Evolutionary conservation across 495 filamentous ascomycete genomes (phyloP), one percentile per base, ranked within the genome.

Genomic region (Pseudotulostoma volvatum): DNA sequence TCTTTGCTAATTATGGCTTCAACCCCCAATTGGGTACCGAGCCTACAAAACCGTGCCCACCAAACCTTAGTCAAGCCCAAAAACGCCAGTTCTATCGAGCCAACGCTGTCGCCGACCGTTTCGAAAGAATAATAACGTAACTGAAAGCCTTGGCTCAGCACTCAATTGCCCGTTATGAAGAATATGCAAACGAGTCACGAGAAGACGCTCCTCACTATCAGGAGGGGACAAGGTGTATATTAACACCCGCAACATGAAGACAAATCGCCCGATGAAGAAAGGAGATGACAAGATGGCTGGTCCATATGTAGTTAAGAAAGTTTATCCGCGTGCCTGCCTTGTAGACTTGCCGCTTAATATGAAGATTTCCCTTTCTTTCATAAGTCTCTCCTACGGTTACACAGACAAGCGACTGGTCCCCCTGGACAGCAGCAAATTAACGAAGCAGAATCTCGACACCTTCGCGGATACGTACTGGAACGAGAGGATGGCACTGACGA

Each of bases 161-260:
- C 5, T 28, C 23, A 5, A 33, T 44, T 13, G 23, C 14, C 3
- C 9, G 9, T 4, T 31, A 33, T 18, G 18, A 9, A 15, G 28
- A 33, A 18, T 4, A 20, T 14, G 39, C 34, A 2, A 37, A 37
- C 34, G 9, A 4, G 19, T 19, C 19, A 16, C 36, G 18, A 7
- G 18, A 37, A 7, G 36, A 18, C 9, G 36, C 36, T 23, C 25
- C 19, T 4, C 15, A 14, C 9, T 37, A 20, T 23, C 17, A 33
- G 7, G 15, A 9, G 38, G 43, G 17, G 43, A 48, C 38, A 46
- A 45, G 23, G 45, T 48, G 9, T 48, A 37, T 37, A 16, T 48
- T 13, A 23, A 42, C 18, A 28, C 23, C 23, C 5, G 23, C 5
- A 28, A 28, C 23, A 28, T 28, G 23, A 28, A 28, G 23, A 28